Percentiles rank a stretch among this genome's conserved stretches.
Evolutionary conservation across 306 rosid genomes (phyloP).

Genomic region (Ochetophila trinervis): DNA sequence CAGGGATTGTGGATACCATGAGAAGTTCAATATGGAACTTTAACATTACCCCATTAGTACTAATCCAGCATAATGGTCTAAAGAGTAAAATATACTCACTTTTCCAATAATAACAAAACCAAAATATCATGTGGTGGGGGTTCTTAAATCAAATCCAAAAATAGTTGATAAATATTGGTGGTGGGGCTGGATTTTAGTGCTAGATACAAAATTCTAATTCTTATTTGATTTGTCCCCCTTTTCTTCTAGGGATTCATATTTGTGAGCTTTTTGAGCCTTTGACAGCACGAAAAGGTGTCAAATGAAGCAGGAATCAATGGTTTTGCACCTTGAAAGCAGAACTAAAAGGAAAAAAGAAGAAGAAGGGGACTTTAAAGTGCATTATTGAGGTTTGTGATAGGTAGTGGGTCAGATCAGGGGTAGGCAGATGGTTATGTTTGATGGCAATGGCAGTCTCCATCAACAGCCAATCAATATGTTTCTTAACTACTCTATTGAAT

Average conservation of each 20-base stretch:
- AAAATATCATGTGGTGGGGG: constrained; percentile 32
- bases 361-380: neutral
- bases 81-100: constrained; percentile 32
- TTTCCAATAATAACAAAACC: constrained; percentile 30
- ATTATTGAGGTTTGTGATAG: neutral
- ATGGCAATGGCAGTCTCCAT: constrained; percentile 4
- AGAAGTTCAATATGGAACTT: neutral
- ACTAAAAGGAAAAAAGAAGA: constrained; percentile 1
- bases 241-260: neutral
- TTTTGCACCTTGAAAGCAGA: neutral
- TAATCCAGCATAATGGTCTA: constrained; percentile 10
- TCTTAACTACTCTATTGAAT: constrained; percentile 1
- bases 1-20: neutral
- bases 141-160: constrained; percentile 29
- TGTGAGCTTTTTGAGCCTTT: neutral
- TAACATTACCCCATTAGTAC: neutral
- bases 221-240: neutral
- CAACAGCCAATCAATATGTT: neutral
- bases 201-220: neutral
- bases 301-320: neutral
- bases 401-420: constrained; percentile 17
- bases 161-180: constrained; percentile 16
- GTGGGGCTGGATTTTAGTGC: constrained; percentile 16
- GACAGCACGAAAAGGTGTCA: neutral
- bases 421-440: neutral